A percentile compares a stretch with the other conserved stretches of the same genome.
phyloP scores from a whole-genome alignment of 805 yeast species.

The Wickerhamiella azymoides region DNA sequence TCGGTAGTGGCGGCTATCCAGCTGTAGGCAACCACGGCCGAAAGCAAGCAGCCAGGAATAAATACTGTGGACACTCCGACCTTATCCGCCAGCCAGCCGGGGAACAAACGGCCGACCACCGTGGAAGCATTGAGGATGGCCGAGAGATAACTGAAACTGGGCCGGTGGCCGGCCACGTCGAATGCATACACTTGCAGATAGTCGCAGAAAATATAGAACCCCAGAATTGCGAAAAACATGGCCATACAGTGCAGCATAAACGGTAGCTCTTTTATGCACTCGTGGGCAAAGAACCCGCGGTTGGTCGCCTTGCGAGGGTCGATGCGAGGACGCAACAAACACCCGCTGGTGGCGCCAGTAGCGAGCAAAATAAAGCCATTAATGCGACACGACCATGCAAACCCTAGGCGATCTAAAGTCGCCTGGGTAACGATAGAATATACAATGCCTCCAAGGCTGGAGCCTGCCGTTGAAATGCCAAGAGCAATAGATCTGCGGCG shows the following conservation, averaged over 20 bases:
- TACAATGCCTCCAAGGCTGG: conserved; percentile 40
- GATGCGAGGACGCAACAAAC: conserved; percentile 20
- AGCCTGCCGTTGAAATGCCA: conserved; percentile 36
- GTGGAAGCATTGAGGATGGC: conserved; percentile 28
- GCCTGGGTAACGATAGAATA: conserved; percentile 34
- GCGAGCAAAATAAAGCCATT: conserved; percentile 32
- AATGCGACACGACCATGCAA: conserved; percentile 39
- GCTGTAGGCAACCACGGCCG: conserved; percentile 22
- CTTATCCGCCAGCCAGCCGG: conserved; percentile 36
- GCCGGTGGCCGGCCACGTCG: conserved; percentile 11
- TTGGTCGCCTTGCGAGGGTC: conserved; percentile 17
- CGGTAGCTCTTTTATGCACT: conserved; percentile 20
- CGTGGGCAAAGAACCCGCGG: conserved; percentile 18
- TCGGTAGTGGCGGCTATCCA: conserved; percentile 23
- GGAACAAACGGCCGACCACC: conserved; percentile 35
- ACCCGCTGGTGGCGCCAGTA: conserved; percentile 16
- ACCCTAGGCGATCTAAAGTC: conserved; percentile 33
- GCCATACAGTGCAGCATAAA: conserved; percentile 18
- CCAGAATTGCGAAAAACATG: conserved; percentile 21
- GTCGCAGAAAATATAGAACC: conserved; percentile 24
- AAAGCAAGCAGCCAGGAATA: conserved; percentile 5
- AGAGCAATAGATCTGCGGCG: conserved; percentile 33
- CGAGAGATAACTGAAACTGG: conserved; percentile 20
- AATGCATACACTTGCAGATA: conserved; percentile 24
- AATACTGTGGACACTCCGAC: conserved; percentile 32